These are phyloP conservation scores for Aspergillus ostianus DNA, from an alignment of 495 filamentous ascomycete species.

Conservation along the genomic window DNA sequence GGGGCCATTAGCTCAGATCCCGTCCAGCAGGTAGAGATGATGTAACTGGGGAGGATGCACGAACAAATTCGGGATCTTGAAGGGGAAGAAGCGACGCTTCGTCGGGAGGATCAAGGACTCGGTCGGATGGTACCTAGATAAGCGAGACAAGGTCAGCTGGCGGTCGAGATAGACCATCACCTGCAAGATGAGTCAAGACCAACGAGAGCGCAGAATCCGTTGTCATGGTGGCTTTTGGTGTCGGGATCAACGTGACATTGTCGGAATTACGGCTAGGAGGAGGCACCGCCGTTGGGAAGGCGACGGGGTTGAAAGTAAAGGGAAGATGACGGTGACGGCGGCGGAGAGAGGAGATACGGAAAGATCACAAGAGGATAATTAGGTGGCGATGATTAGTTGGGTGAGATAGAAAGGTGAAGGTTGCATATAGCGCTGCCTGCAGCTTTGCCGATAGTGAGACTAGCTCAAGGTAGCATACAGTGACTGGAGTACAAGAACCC, in stretches of 20 bases:
- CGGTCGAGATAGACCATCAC: constrained; percentile 7
- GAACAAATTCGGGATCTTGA: constrained; percentile 70
- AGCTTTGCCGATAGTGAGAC: not conserved
- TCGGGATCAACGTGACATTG: constrained; percentile 37
- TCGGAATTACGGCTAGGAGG: constrained; percentile 18
- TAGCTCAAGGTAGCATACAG: constrained; percentile 1
- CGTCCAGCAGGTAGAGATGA: constrained; percentile 6
- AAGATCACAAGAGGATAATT: constrained; percentile 1
- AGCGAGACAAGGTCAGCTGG: constrained; percentile 12
- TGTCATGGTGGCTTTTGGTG: constrained; percentile 40
- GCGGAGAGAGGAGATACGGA: constrained; percentile 4
- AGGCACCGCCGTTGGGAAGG: constrained; percentile 14
- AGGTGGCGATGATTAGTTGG: too few relatives aligned
- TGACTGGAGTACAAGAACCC: constrained; percentile 1
- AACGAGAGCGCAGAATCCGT: constrained; percentile 44
- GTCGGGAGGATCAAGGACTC: constrained; percentile 58
- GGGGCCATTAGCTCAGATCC: constrained; percentile 15
- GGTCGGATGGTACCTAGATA: constrained; percentile 54
- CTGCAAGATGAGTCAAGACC: constrained; percentile 9
- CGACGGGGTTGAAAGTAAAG: constrained; percentile 5
- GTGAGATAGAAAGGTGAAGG: too few relatives aligned
- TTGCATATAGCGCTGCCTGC: not conserved
- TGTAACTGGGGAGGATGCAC: constrained; percentile 27
- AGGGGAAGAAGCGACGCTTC: constrained; percentile 72
- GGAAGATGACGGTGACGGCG: constrained; percentile 7